Conservation (phyloP, 352 stramenopile genomes). For the Phytopythium helicoides region DNA sequence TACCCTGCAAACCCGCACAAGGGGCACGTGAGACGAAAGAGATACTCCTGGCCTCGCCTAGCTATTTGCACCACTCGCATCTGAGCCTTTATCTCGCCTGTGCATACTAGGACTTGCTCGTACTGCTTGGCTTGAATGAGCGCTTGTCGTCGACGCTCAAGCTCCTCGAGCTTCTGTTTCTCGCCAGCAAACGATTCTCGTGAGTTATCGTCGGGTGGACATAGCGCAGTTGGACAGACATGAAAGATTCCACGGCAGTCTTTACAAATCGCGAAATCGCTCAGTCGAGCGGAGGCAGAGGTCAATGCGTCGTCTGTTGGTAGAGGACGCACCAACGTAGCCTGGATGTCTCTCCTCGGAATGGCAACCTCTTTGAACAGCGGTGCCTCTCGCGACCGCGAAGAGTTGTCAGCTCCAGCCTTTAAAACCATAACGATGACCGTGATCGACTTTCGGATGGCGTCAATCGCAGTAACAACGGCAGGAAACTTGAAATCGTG, state of each 20-base stretch:
- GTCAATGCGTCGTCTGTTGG: constrained; percentile 7
- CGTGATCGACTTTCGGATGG: constrained; percentile 12
- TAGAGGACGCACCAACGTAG: constrained; percentile 21
- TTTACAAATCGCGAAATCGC: constrained; percentile 38
- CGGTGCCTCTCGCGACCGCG: background rate
- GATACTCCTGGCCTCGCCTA: constrained; percentile 41
- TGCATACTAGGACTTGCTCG: constrained; percentile 23
- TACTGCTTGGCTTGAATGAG: constrained; percentile 32
- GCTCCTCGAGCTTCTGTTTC: constrained; percentile 13
- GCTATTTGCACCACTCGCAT: constrained; percentile 11
- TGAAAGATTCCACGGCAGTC: constrained; percentile 52
- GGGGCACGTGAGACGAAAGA: constrained; percentile 38
- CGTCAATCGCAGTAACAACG: constrained; percentile 23
- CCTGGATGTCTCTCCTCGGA: constrained; percentile 21
- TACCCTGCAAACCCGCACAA: constrained; percentile 22
- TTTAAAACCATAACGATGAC: constrained; percentile 17
- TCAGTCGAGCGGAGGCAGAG: constrained; percentile 16
- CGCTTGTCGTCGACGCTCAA: constrained; percentile 18
- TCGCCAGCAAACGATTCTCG: constrained; percentile 14
- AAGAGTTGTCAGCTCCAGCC: background rate
- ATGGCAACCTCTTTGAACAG: constrained; percentile 29
- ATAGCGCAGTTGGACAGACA: constrained; percentile 12
- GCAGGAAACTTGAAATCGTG: constrained; percentile 10
- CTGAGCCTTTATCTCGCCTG: constrained; percentile 18
- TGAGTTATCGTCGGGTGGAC: constrained; percentile 20